Evolutionary conservation across 1,139 yeast species (phyloP).

Genomic region (Saccharomycopsis phalli): DNA sequence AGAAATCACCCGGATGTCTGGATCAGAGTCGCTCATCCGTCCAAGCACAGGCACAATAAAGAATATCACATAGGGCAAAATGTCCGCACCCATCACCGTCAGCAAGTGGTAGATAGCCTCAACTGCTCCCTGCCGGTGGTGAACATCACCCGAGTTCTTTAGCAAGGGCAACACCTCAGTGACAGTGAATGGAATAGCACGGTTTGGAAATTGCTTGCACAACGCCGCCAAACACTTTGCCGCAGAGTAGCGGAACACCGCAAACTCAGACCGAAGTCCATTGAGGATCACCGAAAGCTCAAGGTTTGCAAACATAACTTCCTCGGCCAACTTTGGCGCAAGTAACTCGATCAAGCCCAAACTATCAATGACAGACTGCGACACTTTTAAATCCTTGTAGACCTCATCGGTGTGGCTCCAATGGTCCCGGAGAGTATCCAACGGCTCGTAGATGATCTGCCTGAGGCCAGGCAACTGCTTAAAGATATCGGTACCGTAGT

Average conservation of each 20-base stretch:
- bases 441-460: constrained; percentile 60
- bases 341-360: constrained; percentile 75
- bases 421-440: constrained; percentile 27
- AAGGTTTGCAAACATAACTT: constrained; percentile 36
- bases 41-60: constrained; percentile 94
- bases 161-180: constrained; percentile 71
- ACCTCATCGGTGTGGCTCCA: constrained; percentile 30
- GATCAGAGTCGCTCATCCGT: constrained; percentile 93
- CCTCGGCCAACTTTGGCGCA: constrained; percentile 51
- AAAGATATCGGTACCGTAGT: constrained; percentile 50
- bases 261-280: constrained; percentile 58
- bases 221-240: constrained; percentile 85
- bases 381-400: constrained; percentile 38
- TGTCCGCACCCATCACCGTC: constrained; percentile 76
- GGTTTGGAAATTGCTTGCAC: constrained; percentile 64
- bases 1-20: constrained; percentile 81
- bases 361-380: constrained; percentile 82
- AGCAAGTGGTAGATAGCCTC: constrained; percentile 86
- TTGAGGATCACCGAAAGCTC: constrained; percentile 33
- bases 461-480: constrained; percentile 58
- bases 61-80: constrained; percentile 90
- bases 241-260: constrained; percentile 83
- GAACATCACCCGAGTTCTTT: constrained; percentile 67
- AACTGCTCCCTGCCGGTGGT: constrained; percentile 85
- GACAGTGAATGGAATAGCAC: constrained; percentile 75